phyloP scores from a whole-genome alignment of 768 basidiomycete genomes.

The Austroboletus eburneus region DNA sequence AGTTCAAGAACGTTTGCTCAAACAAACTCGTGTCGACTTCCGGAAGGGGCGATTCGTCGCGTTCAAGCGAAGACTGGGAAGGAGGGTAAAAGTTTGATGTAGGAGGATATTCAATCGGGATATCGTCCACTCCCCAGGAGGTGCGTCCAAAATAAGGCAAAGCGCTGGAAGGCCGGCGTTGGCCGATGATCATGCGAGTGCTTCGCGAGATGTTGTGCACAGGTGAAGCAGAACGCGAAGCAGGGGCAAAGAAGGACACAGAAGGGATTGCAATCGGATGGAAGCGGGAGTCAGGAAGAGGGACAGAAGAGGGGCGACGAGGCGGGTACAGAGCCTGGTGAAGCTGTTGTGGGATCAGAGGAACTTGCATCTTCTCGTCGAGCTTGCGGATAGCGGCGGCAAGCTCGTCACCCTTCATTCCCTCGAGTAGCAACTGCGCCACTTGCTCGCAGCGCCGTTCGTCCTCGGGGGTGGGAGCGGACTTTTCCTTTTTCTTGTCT shows the following conservation, averaged over 20 bases:
- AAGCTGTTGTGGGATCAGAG: neutral
- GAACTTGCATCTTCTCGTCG: conserved; percentile 29
- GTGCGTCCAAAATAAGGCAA: conserved; percentile 33
- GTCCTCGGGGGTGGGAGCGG: conserved; percentile 18
- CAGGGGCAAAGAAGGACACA: conserved; percentile 36
- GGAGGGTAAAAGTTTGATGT: conserved; percentile 7
- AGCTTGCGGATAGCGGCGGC: conserved; percentile 55
- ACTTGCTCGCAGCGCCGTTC: conserved; percentile 46
- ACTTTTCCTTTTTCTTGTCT: conserved; percentile 37
- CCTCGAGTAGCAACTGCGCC: conserved; percentile 58
- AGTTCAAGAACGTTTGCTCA: conserved; percentile 37
- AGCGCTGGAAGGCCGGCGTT: conserved; percentile 49
- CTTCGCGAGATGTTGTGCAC: conserved; percentile 42
- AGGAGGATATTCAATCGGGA: conserved; percentile 19
- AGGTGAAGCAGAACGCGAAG: conserved; percentile 44
- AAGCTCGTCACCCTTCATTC: conserved; percentile 68
- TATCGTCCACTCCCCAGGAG: conserved; percentile 25
- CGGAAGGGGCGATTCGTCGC: conserved; percentile 46
- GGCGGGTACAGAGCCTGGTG: conserved; percentile 32
- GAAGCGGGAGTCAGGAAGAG: conserved; percentile 43
- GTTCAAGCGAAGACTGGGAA: conserved; percentile 30
- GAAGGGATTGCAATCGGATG: conserved; percentile 43
- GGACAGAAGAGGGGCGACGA: conserved; percentile 61
- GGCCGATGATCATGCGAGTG: conserved; percentile 39
- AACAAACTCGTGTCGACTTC: conserved; percentile 47